A percentile compares a stretch with the other conserved stretches of the same genome.
Conservation (phyloP, 2,329 filamentous ascomycete genomes). For the Fusarium protoensiforme region DNA sequence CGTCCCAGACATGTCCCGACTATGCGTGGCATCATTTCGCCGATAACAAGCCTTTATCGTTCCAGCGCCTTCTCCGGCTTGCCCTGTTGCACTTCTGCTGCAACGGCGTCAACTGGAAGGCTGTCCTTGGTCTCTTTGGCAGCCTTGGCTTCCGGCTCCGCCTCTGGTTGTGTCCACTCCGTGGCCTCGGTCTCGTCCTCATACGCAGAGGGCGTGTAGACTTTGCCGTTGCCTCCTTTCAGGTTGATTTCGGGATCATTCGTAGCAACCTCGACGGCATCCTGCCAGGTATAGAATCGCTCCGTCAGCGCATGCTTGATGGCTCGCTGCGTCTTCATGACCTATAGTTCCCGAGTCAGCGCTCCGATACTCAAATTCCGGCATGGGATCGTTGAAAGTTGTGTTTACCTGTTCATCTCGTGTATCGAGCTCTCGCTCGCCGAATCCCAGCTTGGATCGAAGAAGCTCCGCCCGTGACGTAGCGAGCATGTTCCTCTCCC, state of each 20-base stretch:
- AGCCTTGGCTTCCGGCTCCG: conserved; percentile 24
- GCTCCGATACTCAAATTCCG: not conserved
- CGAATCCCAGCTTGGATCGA: conserved; percentile 77
- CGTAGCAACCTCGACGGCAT: conserved; percentile 74
- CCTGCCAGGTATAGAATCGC: conserved; percentile 88
- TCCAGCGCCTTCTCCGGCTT: conserved; percentile 38
- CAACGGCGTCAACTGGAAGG: conserved; percentile 18
- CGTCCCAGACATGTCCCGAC: conserved; percentile 5
- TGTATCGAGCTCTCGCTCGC: conserved; percentile 71
- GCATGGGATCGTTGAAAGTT: not conserved
- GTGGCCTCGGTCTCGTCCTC: conserved; percentile 47
- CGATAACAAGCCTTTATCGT: conserved; percentile 15
- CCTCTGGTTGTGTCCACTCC: conserved; percentile 40
- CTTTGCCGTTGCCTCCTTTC: conserved; percentile 55
- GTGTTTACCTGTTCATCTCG: conserved; percentile 72
- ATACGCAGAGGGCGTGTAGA: conserved; percentile 60
- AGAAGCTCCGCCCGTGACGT: conserved; percentile 78
- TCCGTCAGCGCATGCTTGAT: conserved; percentile 91
- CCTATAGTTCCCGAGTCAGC: conserved; percentile 58
- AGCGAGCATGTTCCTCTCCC: conserved; percentile 89
- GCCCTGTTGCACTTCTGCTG: conserved; percentile 21
- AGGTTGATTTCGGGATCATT: conserved; percentile 75
- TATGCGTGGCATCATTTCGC: conserved; percentile 21
- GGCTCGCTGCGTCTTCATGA: conserved; percentile 79
- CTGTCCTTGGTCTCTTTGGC: conserved; percentile 20